Conservation (phyloP, 257 asterid genomes). For the Solanum raphanifolium region DNA sequence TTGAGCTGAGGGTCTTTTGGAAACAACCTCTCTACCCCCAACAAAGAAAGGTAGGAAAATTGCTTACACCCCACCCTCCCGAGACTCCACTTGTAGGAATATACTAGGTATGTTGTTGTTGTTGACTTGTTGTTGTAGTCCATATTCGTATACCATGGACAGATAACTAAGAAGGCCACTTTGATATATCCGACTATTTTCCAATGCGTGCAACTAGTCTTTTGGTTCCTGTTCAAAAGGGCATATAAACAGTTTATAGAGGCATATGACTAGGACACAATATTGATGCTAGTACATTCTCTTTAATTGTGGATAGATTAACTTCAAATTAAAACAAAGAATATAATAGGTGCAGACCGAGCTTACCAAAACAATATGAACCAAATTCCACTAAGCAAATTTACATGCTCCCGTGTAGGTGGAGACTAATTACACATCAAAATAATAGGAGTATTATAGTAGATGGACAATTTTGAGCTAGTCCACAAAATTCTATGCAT, state of each 20-base stretch:
- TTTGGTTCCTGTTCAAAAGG: neutral
- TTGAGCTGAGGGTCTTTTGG: too few relatives aligned
- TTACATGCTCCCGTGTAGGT: neutral
- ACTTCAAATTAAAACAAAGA: neutral
- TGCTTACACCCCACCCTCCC: constrained; percentile 7
- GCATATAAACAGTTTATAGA: neutral
- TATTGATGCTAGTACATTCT: neutral
- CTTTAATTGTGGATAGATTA: neutral
- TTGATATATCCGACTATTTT: neutral
- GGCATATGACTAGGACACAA: neutral
- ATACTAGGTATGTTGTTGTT: too few relatives aligned
- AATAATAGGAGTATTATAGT: neutral
- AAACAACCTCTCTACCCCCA: too few relatives aligned
- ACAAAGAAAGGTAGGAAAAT: too few relatives aligned
- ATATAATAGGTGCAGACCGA: neutral
- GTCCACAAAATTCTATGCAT: neutral
- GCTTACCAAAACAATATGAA: neutral
- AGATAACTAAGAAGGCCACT: neutral
- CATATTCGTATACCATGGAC: rapidly evolving
- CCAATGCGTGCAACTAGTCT: neutral
- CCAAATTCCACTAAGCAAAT: neutral
- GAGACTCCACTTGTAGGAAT: too few relatives aligned
- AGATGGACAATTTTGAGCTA: neutral
- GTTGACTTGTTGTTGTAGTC: neutral
- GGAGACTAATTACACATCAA: neutral